phyloP scores from a whole-genome alignment of 2,329 filamentous ascomycete genomes.

The Neofusicoccum parvum region DNA sequence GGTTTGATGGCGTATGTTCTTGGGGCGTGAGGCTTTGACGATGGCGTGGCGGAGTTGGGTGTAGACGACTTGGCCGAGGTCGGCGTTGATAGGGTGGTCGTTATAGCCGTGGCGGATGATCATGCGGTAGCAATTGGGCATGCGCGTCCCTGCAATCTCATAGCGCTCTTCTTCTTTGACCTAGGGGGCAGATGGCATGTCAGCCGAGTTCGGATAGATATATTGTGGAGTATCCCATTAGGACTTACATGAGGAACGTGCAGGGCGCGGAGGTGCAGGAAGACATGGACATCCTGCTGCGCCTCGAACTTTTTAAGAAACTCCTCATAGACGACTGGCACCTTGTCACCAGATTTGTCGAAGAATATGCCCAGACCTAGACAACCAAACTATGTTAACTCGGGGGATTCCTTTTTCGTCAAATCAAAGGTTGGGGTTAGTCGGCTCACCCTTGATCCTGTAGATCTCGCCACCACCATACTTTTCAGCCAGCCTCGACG shows the following conservation, averaged over 20 bases:
- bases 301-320: slow-evolving; percentile 72
- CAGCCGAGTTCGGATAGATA: neutral
- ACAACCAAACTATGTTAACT: slow-evolving; percentile 35
- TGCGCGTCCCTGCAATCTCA: slow-evolving; percentile 45
- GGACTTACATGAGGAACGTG: slow-evolving; percentile 56
- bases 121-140: slow-evolving; percentile 69
- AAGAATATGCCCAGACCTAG: slow-evolving; percentile 73
- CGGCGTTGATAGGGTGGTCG: slow-evolving; percentile 68
- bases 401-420: no score
- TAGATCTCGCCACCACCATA: slow-evolving; percentile 46
- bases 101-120: slow-evolving; percentile 73
- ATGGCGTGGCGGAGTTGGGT: slow-evolving; percentile 56
- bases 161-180: slow-evolving; percentile 49
- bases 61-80: slow-evolving; percentile 62
- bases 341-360: slow-evolving; percentile 70
- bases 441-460: slow-evolving; percentile 31
- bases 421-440: neutral
- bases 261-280: slow-evolving; percentile 72
- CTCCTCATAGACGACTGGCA: slow-evolving; percentile 69
- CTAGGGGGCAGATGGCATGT: slow-evolving; percentile 14
- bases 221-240: neutral
- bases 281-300: slow-evolving; percentile 68
- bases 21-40: slow-evolving; percentile 23
- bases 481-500: slow-evolving; percentile 40
- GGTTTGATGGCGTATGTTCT: neutral